phyloP scores from a whole-genome alignment of 345 rosid species.

The Schrenkiella parvula region DNA sequence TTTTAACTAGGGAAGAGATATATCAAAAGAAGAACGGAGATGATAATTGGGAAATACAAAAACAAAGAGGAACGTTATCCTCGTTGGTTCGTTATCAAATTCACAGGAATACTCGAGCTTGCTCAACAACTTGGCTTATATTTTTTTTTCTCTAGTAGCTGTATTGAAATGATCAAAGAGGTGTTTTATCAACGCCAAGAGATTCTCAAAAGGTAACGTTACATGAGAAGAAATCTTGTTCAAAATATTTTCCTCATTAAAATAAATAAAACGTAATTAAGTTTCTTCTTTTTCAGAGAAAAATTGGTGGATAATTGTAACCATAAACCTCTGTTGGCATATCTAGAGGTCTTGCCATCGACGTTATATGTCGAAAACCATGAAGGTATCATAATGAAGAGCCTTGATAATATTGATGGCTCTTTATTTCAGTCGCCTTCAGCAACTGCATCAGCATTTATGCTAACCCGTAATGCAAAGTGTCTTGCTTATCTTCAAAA shows the following conservation, averaged over 20 bases:
- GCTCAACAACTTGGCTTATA: slow-evolving; percentile 40
- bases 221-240: background rate
- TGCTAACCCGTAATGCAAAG: slow-evolving; percentile 44
- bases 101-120: slow-evolving; percentile 51
- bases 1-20: slow-evolving; percentile 37
- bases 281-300: slow-evolving; percentile 31
- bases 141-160: slow-evolving; percentile 21
- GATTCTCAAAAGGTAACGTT: slow-evolving; percentile 40
- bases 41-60: slow-evolving; percentile 23
- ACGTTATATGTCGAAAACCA: background rate
- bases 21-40: slow-evolving; percentile 36
- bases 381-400: slow-evolving; percentile 18
- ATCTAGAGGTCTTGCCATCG: slow-evolving; percentile 45
- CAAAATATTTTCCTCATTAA: background rate
- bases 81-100: slow-evolving; percentile 52
- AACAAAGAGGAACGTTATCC: slow-evolving; percentile 32
- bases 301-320: slow-evolving; percentile 25
- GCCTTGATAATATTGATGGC: slow-evolving; percentile 39
- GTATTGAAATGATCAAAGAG: slow-evolving; percentile 3
- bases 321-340: slow-evolving; percentile 40
- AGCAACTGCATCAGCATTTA: slow-evolving; percentile 59
- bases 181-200: slow-evolving; percentile 31
- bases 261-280: background rate
- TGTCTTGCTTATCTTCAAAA: slow-evolving; percentile 47
- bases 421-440: slow-evolving; percentile 64